Evolutionary conservation across 2,329 filamentous ascomycete genomes (phyloP), one percentile per base, ranked within the genome.

Genomic region (Neofusicoccum kwambonambiense): DNA sequence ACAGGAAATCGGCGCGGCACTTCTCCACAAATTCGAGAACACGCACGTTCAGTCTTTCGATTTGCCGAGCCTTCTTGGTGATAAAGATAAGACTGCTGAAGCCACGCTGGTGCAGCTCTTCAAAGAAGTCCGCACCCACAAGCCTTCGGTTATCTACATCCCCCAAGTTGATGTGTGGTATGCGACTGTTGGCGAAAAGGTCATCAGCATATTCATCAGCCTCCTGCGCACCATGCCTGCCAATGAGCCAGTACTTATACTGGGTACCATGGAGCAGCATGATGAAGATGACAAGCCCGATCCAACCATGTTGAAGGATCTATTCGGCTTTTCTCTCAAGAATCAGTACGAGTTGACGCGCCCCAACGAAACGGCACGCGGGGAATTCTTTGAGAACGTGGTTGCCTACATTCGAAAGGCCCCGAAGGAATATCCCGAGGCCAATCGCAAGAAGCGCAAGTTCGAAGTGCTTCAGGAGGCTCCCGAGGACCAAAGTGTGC

Each of bases 1-100:
- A 75, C 87, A 89, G 56, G 97, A 99, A 72, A 82, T 99, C 44
- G 89, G 92, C 35, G 89, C 89, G 54, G 95, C 94, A 4, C 81
- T 98, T 60, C 81, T 98, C 68, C 92, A 96, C 76, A 89, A 96
- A 73, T 90, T 99, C 63, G 95, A 99, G 78, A 92, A 93, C 31
- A 85, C 98, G 2, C 93, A 98, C 78, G 91, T 99, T 2, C 93
- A 98, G 75, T 93, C 90, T 62, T 96, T 99, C 76, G 96, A 97
- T 76, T 84, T 99, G 65, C 88, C 93, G 0, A 95, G 90, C 15
- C 83, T 99, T 64, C 83, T 96, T 66, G 92, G 90, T 65, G 95
- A 99, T 74, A 87, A 88, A 3, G 89, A 90, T 67, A 87, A 92
- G 81, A 88, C 91, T 1, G 86, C 90, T 15, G 95, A 98, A 79